Evolutionary conservation across 805 yeast species (phyloP), one percentile per base, ranked within the genome.

Genomic region (Huiozyma sinensis): DNA sequence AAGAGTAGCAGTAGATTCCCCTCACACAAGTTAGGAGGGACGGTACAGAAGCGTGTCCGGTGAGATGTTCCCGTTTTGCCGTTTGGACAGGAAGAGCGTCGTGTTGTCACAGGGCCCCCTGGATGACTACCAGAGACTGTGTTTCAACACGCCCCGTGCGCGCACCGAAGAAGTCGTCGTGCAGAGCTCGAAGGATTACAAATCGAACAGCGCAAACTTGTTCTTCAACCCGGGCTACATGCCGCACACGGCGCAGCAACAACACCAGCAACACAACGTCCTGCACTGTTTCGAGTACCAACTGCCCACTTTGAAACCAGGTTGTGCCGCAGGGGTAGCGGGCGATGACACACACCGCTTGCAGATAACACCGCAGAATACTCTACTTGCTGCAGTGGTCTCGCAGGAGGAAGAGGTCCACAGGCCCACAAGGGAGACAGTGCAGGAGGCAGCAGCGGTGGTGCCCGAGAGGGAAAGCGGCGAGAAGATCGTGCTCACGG

Each of bases 61-160:
- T 17, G 24, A 17, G 24, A 17, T 17, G 24, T 17, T 17, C 24
- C 24, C 24, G 24, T 17, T 17, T 17, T 50, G 50, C 39, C 38
- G 33, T 27, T 42, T 58, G 17, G 54, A 53, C 38, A 36, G 45
- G 6, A 32, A 43, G 12, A 40, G 40, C 6, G 47, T 61, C 11
- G 44, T 36, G 17, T 45, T 61, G 5, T 41, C 56, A 5, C 46
- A 44, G 5, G 51, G 50, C 30, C 61, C 64, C 6, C 31, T 56
- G 35, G 66, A 61, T 43, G 65, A 61, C 39, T 61, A 59, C 43
- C 66, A 61, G 46, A 45, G 66, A 40, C 41, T 58, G 9, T 57
- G 48, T 44, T 56, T 61, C 43, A 5, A 45, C 49, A 9, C 36
- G 54, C 13, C 44, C 24, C 44, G 35, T 36, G 42, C 41, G 42